Conservation (phyloP, 805 yeast genomes). For the Komagataella kurtzmanii region DNA sequence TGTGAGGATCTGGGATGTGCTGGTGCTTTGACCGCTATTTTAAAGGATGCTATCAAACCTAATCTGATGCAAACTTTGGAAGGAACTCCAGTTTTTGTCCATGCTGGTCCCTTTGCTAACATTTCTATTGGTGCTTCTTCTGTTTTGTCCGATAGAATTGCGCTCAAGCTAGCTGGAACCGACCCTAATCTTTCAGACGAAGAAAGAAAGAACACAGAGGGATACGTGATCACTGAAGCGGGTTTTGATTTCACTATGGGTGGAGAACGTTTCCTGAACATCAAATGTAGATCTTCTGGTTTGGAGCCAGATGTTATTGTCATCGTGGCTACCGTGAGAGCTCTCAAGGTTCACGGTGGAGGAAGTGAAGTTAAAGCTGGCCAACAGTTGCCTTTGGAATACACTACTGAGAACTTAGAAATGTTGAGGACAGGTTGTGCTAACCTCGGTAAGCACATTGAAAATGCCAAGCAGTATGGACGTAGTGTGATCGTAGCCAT, state of each 20-base stretch:
- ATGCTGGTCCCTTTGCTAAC: slow-evolving; percentile 97
- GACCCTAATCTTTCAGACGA: slow-evolving; percentile 18
- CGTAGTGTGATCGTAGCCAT: slow-evolving; percentile 92
- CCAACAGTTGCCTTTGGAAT: slow-evolving; percentile 69
- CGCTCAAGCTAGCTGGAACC: slow-evolving; percentile 76
- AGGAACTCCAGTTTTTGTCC: slow-evolving; percentile 95
- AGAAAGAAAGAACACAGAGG: slow-evolving; percentile 28
- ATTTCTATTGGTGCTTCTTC: slow-evolving; percentile 96
- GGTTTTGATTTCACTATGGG: slow-evolving; percentile 99
- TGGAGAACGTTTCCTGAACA: slow-evolving; percentile 93
- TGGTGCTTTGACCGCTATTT: slow-evolving; percentile 87
- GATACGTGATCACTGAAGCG: slow-evolving; percentile 93
- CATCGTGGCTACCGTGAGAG: slow-evolving; percentile 91
- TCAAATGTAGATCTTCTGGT: slow-evolving; percentile 89
- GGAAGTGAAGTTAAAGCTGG: slow-evolving; percentile 97
- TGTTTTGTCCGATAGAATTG: slow-evolving; percentile 85
- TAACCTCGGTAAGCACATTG: slow-evolving; percentile 82
- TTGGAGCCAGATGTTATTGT: slow-evolving; percentile 82
- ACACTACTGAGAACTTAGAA: slow-evolving; percentile 70
- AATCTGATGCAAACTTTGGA: slow-evolving; percentile 94
- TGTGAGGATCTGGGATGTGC: slow-evolving; percentile 93
- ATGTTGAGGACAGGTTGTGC: slow-evolving; percentile 69
- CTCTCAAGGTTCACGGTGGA: slow-evolving; percentile 95
- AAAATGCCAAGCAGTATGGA: slow-evolving; percentile 73
- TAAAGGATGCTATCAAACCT: slow-evolving; percentile 95